Evolutionary conservation across 306 rosid species (phyloP), one percentile per base, ranked within the genome.

Genomic region (Begonia loranthoides): DNA sequence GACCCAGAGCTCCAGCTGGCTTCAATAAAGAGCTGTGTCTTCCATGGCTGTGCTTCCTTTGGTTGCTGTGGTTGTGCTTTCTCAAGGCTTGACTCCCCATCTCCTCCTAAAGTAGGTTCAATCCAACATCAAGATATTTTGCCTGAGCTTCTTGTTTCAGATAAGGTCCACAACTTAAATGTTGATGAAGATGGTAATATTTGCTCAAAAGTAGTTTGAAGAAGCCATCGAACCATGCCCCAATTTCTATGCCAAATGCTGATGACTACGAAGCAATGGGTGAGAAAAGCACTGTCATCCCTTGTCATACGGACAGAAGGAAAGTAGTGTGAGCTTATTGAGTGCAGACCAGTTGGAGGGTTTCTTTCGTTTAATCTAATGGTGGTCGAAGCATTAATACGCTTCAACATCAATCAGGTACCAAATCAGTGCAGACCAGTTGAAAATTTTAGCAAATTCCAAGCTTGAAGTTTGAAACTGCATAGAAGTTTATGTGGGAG

Each of bases 1-100:
- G 92, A 90, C 58, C 68, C 81, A 24, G 77, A 90, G 70, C 87
- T 82, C 83, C 97, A 78, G 95, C 95, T 85, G 95, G 99, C 94
- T 76, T 74, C 95, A 61, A 55, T 82, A 53, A 86, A 90, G 92
- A 83, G 68, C 59, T 69, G 79, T 52, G 73, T 65, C 62, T 60
- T 87, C 87, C 78, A 71, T 73, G 76, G 99, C 68, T 82, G 94
- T 65, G 86, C 92, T 68, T 79, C 95, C 87, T 70, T 90, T 63
- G 83, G 75, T 66, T 90, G 95, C 86, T 90, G 86, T 71, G 86
- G 92, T 62, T 84, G 87, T 77, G 60, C 93, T 72, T 79, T 94
- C 66, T 83, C 87, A 15, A 88, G 86, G 75, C 76, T 60, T 46
- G 95, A 85, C 60, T 54, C 81, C 57, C 65, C 84, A 15, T 84